phyloP scores from a whole-genome alignment of 23 red algal genomes.

The Gracilariopsis chorda region DNA sequence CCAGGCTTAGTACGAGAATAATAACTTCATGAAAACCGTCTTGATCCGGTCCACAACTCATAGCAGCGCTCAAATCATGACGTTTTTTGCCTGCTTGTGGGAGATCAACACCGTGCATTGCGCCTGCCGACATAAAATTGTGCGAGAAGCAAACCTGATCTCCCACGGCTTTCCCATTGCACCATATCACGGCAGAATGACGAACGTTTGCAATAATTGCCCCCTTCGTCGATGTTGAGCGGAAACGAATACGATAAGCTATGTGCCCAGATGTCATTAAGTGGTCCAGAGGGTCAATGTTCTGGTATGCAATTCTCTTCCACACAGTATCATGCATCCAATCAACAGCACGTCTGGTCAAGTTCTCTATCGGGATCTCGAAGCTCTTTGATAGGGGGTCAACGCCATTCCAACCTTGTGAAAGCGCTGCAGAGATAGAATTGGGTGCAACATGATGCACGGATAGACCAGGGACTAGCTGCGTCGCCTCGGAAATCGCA shows the following conservation, averaged over 20 bases:
- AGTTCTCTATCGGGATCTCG: constrained; percentile 29
- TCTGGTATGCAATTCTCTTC: constrained; percentile 69
- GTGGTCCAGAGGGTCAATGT: constrained; percentile 88
- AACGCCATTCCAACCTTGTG: background rate
- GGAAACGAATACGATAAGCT: constrained; percentile 67
- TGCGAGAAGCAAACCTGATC: constrained; percentile 80
- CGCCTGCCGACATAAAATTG: constrained; percentile 81
- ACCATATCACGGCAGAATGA: constrained; percentile 83
- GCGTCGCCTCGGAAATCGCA: background rate
- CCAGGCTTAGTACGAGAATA: constrained; percentile 73
- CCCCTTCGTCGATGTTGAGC: constrained; percentile 17
- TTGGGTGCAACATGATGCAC: constrained; percentile 9
- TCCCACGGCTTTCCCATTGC: constrained; percentile 74
- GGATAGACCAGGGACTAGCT: constrained; percentile 49
- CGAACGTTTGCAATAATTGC: constrained; percentile 66
- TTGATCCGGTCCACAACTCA: constrained; percentile 37
- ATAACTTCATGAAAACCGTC: constrained; percentile 75
- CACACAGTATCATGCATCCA: constrained; percentile 70
- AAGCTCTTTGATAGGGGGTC: constrained; percentile 42
- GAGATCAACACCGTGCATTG: constrained; percentile 85
- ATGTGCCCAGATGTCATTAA: constrained; percentile 72
- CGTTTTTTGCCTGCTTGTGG: constrained; percentile 71
- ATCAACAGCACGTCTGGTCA: constrained; percentile 40
- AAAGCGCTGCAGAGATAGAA: background rate
- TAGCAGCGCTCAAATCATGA: constrained; percentile 51